Base-by-base conservation (phyloP, 768 basidiomycete species). In the Calocybe cyanea region DNA sequence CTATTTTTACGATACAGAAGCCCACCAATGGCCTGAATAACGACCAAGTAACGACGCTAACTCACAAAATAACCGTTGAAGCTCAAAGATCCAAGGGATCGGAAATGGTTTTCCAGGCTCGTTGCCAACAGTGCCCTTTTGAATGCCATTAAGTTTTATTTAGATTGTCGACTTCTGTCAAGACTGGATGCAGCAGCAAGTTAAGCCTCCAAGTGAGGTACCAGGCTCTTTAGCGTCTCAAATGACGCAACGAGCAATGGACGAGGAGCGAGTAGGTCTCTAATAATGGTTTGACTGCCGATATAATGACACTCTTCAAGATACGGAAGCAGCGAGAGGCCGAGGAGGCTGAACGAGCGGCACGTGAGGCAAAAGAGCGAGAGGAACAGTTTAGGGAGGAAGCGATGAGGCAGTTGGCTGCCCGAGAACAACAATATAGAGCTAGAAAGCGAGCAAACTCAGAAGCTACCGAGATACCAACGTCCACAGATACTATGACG, bases 71-170 rank as follows among this genome's bases (percentile, higher is more conserved):
- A 42, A 80, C 82, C 43, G 63, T 67, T 0, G 84, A 91, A 57
- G 84, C 80, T 1, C 81, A 83, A 64, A 77, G 72, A 52, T 61
- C 73, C 51, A 70, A 76, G 42, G 88, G 88, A 3, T 74, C 76
- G 17, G 87, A 87, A 62, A 84, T 87, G 78, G 84, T 89, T 25
- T 87, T 90, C 60, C 77, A 86, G 68, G 86, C 86, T 23, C 17
- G 75, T 62, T 7, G 4, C 30, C 21, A 30, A 13, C 38, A n/a
- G n/a, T n/a, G n/a, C 5, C 25, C 25, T 28, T 28, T 28, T 28
- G 25, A 31, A 34, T 36, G 42, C 43, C 18, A 24, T 40, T 54
- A 17, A 43, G 9, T 4, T 38, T 24, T 17, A 34, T 37, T 24
- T 45, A 89, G 82, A 81, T 90, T 51, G 75, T 82, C 37, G 80